A percentile compares a stretch with the other conserved stretches of the same genome.
These are phyloP conservation scores for Symmetrospora coprosmae DNA, from an alignment of 768 basidiomycete species.

Conservation along the genomic window DNA sequence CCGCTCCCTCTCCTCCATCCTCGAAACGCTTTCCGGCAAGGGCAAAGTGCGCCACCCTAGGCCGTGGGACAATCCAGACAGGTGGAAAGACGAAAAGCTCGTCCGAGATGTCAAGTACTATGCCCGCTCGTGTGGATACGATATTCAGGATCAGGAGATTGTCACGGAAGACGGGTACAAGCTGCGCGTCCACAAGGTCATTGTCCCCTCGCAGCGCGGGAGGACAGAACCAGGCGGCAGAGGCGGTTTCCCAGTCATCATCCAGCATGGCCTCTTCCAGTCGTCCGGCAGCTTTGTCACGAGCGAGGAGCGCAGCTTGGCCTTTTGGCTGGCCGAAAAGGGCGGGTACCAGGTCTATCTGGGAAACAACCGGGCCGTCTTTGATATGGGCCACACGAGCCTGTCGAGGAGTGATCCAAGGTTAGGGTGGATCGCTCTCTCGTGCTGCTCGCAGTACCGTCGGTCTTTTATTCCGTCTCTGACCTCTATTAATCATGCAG, in stretches of 20 bases:
- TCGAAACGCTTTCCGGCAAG: slow-evolving; percentile 29
- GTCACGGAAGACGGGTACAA: slow-evolving; percentile 44
- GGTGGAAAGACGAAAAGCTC: slow-evolving; percentile 39
- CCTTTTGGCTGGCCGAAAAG: slow-evolving; percentile 45
- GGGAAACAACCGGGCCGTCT: slow-evolving; percentile 42
- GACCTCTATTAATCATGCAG: neutral
- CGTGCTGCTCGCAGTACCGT: neutral
- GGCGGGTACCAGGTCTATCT: slow-evolving; percentile 40
- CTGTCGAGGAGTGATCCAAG: slow-evolving; percentile 40
- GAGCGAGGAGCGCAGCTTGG: slow-evolving; percentile 43
- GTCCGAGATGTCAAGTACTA: slow-evolving; percentile 43
- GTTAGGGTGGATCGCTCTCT: slow-evolving; percentile 40
- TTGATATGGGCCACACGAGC: slow-evolving; percentile 43
- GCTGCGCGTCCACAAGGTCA: slow-evolving; percentile 37
- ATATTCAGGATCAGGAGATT: slow-evolving; percentile 41
- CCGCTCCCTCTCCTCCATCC: slow-evolving; percentile 25
- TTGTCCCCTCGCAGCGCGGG: slow-evolving; percentile 19
- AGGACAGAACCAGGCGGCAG: slow-evolving; percentile 25
- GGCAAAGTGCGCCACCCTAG: slow-evolving; percentile 31
- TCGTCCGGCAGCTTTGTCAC: slow-evolving; percentile 44
- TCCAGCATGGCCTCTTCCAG: slow-evolving; percentile 45
- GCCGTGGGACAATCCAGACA: slow-evolving; percentile 40
- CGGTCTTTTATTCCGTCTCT: neutral
- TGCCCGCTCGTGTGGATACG: slow-evolving; percentile 41
- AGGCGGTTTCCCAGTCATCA: slow-evolving; percentile 42